Conservation (phyloP, 1,139 yeast species). For the Debaryomycetaceae sp. region DNA sequence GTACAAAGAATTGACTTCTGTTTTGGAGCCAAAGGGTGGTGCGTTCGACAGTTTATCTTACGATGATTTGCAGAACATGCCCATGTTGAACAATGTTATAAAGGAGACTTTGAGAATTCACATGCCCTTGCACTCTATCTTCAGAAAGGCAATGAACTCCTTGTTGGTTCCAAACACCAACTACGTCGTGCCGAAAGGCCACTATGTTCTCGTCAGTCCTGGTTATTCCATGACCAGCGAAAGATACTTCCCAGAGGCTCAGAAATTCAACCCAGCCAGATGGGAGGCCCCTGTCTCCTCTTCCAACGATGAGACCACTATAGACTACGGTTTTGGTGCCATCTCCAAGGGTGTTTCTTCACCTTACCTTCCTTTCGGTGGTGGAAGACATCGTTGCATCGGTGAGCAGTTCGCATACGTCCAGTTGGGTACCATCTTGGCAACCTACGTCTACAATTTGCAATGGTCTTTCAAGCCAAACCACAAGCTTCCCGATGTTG, state of each 20-base stretch:
- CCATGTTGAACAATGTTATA: slow-evolving; percentile 74
- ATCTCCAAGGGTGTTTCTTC: slow-evolving; percentile 93
- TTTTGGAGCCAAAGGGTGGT: slow-evolving; percentile 54
- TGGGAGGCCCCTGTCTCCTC: slow-evolving; percentile 61
- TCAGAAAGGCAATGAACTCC: slow-evolving; percentile 82
- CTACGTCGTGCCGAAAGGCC: slow-evolving; percentile 84
- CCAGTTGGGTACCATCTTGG: slow-evolving; percentile 83
- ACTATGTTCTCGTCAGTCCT: slow-evolving; percentile 87
- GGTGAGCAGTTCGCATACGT: slow-evolving; percentile 98
- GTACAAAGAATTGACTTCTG: slow-evolving; percentile 65
- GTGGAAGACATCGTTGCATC: slow-evolving; percentile 99
- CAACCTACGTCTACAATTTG: slow-evolving; percentile 71
- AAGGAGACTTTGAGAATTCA: slow-evolving; percentile 94
- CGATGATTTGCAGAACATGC: slow-evolving; percentile 79
- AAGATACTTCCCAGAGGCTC: slow-evolving; percentile 72
- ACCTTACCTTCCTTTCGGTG: slow-evolving; percentile 97
- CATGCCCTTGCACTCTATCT: slow-evolving; percentile 92
- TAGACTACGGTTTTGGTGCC: slow-evolving; percentile 95
- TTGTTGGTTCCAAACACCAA: slow-evolving; percentile 77
- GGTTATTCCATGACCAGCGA: slow-evolving; percentile 84
- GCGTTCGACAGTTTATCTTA: slow-evolving; percentile 57
- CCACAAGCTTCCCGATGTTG: slow-evolving; percentile 64
- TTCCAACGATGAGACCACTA: slow-evolving; percentile 45
- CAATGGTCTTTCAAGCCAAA: slow-evolving; percentile 69
- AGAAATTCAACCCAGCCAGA: slow-evolving; percentile 75